These are phyloP conservation scores for Annulohypoxylon moriforme DNA, from an alignment of 495 filamentous ascomycete species.

Conservation along the genomic window DNA sequence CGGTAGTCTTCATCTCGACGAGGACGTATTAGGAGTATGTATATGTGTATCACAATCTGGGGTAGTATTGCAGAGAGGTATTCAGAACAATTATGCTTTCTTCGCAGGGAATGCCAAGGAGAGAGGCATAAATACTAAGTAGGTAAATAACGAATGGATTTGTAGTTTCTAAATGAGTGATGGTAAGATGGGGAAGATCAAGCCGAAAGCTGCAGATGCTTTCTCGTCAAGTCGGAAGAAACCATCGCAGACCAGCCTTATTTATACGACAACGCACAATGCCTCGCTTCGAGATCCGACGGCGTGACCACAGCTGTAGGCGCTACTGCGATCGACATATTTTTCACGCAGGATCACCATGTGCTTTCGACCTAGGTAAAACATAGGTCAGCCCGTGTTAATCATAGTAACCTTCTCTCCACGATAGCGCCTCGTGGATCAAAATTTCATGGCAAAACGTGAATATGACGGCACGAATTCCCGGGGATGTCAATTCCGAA, in stretches of 20 bases:
- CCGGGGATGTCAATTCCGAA: neutral
- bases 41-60: constrained; percentile 13
- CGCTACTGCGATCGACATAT: neutral
- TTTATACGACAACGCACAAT: constrained; percentile 12
- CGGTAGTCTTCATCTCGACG: constrained; percentile 27
- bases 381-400: neutral
- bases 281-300: neutral
- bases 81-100: neutral
- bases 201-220: constrained; percentile 16
- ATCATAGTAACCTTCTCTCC: constrained; percentile 2
- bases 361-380: neutral
- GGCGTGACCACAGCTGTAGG: neutral
- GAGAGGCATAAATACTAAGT: neutral
- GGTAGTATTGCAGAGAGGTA: neutral
- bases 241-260: neutral
- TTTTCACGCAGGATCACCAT: constrained; percentile 1
- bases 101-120: neutral
- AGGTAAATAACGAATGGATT: constrained; percentile 12
- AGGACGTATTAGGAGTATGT: neutral
- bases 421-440: neutral
- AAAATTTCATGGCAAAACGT: neutral
- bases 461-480: neutral
- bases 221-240: neutral
- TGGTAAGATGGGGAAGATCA: neutral
- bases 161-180: constrained; percentile 9